Percentiles rank a stretch among this genome's conserved stretches.
These are phyloP conservation scores for Heteromeles arbutifolia DNA, from an alignment of 306 rosid genomes.

Conservation along the genomic window DNA sequence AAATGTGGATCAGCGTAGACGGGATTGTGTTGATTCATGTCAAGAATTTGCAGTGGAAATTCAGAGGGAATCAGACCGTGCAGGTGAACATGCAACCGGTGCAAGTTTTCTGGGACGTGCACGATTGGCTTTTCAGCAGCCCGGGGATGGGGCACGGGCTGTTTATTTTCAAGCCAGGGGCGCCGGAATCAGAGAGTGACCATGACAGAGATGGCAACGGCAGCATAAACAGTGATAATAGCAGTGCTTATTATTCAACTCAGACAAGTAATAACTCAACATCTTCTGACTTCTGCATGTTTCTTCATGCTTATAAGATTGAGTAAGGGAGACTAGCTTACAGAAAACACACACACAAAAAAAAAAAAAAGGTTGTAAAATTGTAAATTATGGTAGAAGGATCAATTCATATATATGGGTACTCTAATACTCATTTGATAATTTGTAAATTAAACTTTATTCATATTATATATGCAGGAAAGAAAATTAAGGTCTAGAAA, in stretches of 20 bases:
- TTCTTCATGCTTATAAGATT: conserved; percentile 61
- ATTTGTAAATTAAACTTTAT: not conserved
- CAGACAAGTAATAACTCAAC: conserved; percentile 10
- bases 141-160: conserved; percentile 63
- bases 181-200: conserved; percentile 45
- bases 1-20: conserved; percentile 91
- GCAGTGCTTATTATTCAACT: conserved; percentile 61
- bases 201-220: conserved; percentile 34
- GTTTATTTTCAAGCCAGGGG: conserved; percentile 72
- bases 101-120: conserved; percentile 81
- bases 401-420: not conserved
- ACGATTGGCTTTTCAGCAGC: conserved; percentile 68
- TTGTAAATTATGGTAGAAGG: not conserved
- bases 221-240: conserved; percentile 46
- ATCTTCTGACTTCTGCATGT: conserved; percentile 46
- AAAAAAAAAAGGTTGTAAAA: not conserved
- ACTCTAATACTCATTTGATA: not conserved
- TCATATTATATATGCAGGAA: not conserved
- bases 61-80: conserved; percentile 77
- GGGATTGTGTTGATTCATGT: conserved; percentile 80
- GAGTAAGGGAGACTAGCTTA: conserved; percentile 28
- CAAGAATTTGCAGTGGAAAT: conserved; percentile 83
- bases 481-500: not conserved
- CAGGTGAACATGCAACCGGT: conserved; percentile 53
- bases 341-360: not conserved